A percentile compares a stretch with the other conserved stretches of the same genome.
phyloP scores from a whole-genome alignment of 2,329 filamentous ascomycete species.

The Diplodia intermedia region DNA sequence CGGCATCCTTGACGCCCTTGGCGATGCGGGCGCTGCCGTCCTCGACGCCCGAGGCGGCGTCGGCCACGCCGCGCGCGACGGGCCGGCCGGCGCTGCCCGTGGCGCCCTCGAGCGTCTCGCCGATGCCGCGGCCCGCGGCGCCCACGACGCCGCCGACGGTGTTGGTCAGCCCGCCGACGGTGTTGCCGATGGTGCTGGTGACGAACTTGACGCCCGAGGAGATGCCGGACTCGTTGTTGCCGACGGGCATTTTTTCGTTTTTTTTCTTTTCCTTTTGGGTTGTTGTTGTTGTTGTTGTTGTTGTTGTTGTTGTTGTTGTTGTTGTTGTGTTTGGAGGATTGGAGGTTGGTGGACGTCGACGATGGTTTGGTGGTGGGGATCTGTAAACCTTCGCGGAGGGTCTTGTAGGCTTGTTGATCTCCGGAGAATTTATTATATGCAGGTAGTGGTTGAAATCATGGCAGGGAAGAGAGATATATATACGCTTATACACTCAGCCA shows the following conservation, averaged over 20 bases:
- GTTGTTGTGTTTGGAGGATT: conserved; percentile 2
- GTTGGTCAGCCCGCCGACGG: conserved; percentile 43
- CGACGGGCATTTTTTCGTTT: conserved; percentile 44
- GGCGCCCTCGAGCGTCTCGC: conserved; percentile 55
- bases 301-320: not conserved
- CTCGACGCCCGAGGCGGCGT: conserved; percentile 55
- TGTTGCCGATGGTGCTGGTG: conserved; percentile 63
- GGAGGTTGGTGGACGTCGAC: not conserved
- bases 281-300: not conserved
- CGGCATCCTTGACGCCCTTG: conserved; percentile 56
- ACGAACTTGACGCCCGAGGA: conserved; percentile 62
- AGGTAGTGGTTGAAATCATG: not conserved
- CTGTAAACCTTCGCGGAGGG: not conserved
- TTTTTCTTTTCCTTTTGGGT: not conserved
- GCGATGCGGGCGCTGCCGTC: conserved; percentile 52
- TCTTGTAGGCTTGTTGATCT: not conserved
- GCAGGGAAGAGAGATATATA: not conserved
- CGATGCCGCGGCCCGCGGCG: conserved; percentile 53
- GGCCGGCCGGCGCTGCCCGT: conserved; percentile 53
- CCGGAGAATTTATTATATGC: not conserved
- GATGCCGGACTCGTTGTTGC: conserved; percentile 51
- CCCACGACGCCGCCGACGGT: conserved; percentile 53
- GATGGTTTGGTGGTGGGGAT: not conserved
- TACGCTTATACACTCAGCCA: conserved; percentile 5
- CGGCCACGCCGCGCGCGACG: conserved; percentile 52